Base-by-base conservation (phyloP, 2,329 filamentous ascomycete species). In the Lachnellula hyalina region DNA sequence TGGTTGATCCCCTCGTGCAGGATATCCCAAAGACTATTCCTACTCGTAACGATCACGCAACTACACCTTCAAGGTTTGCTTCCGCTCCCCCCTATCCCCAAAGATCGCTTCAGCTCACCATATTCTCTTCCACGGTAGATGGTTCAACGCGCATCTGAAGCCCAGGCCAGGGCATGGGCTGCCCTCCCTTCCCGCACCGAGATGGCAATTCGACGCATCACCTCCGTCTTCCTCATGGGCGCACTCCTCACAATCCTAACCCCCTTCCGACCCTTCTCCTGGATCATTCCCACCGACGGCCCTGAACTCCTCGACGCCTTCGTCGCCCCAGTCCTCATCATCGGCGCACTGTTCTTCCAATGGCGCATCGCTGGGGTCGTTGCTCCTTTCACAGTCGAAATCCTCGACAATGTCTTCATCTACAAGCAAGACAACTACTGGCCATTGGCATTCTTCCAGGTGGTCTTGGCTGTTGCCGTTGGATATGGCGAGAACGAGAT, bases 181-280 rank as follows among this genome's bases (percentile, higher is more conserved):
- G 56, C 56, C 34, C 52, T 62, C 46, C 60, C 58, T 42, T 61
- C 56, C 2, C 38, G 34, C 4, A 56, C 40, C 8, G 56, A 62
- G 35, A 57, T 62, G 51, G 58, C 52, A 19, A n/a, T 57, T 21
- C 60, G 60, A 17, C 56, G 54, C 14, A 60, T 62, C 52, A 49
- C 52, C 21, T 57, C 60, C 34, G 50, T 62, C 28, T 48, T 57
- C 35, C 54, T 62, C 17, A 61, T 59, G 56, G 52, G 42, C 15
- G 53, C 38, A 11, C 57, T 63, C 35, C 57, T 63, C 12, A 61
- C 58, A 3, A 51, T 60, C n/a, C 21, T 61, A 15, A 52, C 50
- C 2, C 61, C 62, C 15, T 64, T 64, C 46, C 45, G 54, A 2
- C 62, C 62, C 11, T 58, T 63, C 46, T 47, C 52, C n/a, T 62